These are phyloP conservation scores for Fraxinus baroniana DNA, from an alignment of 305 asterid genomes.

Conservation along the genomic window DNA sequence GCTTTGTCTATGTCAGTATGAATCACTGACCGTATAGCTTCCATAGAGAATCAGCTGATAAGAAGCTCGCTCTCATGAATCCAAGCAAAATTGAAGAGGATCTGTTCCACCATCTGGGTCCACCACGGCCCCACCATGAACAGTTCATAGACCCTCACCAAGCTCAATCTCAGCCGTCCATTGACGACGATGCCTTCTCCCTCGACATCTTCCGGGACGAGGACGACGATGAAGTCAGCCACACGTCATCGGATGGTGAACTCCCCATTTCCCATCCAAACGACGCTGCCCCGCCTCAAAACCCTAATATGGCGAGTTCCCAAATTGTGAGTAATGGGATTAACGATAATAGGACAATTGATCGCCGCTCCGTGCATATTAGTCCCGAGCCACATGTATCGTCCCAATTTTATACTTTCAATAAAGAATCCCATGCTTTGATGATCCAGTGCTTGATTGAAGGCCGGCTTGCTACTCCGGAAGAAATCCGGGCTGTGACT, in stretches of 20 bases:
- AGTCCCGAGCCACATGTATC: conserved; percentile 79
- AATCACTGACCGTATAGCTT: neutral
- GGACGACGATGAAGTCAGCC: conserved; percentile 73
- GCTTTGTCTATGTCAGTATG: neutral
- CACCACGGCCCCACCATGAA: conserved; percentile 37
- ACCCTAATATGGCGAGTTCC: conserved; percentile 34
- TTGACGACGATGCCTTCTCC: conserved; percentile 63
- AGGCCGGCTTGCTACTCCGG: conserved; percentile 72
- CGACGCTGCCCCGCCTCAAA: conserved; percentile 18
- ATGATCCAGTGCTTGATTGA: conserved; percentile 72
- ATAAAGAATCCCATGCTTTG: conserved; percentile 69
- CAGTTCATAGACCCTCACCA: conserved; percentile 25
- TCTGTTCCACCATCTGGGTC: conserved; percentile 50
- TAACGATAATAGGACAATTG: conserved; percentile 25
- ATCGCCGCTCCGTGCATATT: conserved; percentile 30
- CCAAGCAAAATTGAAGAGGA: conserved; percentile 78
- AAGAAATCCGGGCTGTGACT: conserved; percentile 80
- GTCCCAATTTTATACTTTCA: conserved; percentile 88
- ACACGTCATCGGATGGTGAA: conserved; percentile 67
- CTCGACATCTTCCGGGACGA: conserved; percentile 79
- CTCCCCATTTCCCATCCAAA: neutral
- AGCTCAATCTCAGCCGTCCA: conserved; percentile 46
- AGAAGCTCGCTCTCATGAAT: conserved; percentile 37
- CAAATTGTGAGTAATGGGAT: neutral
- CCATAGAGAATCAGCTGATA: neutral